Percentiles rank a stretch among this genome's conserved stretches.
Evolutionary conservation across 176 grass and related monocot genomes (phyloP).

Genomic region (Ampelocalamus luodianensis): DNA sequence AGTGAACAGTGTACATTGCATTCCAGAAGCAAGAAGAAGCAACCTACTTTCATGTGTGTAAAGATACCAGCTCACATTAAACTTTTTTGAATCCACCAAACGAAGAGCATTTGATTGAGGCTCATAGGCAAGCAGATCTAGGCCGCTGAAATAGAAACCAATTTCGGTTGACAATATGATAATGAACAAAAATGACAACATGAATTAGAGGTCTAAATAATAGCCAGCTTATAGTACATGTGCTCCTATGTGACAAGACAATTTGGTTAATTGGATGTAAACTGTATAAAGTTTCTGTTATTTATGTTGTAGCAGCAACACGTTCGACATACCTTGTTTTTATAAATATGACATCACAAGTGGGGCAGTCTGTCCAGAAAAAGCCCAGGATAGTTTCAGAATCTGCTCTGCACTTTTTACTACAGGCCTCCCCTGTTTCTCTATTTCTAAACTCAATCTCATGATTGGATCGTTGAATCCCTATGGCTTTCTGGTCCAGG

Average conservation of each 20-base stretch:
- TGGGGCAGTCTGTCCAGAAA: conserved; percentile 96
- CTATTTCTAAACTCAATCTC: conserved; percentile 89
- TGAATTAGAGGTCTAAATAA: conserved; percentile 11
- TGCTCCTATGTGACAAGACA: conserved; percentile 2
- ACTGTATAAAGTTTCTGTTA: conserved; percentile 24
- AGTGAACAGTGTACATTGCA: conserved; percentile 82
- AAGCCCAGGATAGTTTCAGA: conserved; percentile 90
- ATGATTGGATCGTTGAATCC: conserved; percentile 77
- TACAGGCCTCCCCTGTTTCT: conserved; percentile 73
- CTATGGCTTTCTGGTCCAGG: conserved; percentile 76
- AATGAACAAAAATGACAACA: conserved; percentile 27
- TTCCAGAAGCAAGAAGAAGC: conserved; percentile 95
- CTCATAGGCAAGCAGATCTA: conserved; percentile 86
- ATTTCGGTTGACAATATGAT: not conserved
- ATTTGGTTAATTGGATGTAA: conserved; percentile 2
- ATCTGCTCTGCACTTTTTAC: conserved; percentile 72
- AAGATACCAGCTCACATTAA: conserved; percentile 83
- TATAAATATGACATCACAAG: conserved; percentile 88
- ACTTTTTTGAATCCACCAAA: conserved; percentile 77
- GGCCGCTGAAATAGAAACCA: conserved; percentile 62
- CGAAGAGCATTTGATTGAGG: conserved; percentile 71
- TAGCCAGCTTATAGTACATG: not conserved
- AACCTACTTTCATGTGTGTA: conserved; percentile 98
- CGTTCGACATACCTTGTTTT: conserved; percentile 77
- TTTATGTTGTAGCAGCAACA: conserved; percentile 27